Conservation (phyloP, 2,329 filamentous ascomycete genomes). For the Apiospora rasikravindrae region DNA sequence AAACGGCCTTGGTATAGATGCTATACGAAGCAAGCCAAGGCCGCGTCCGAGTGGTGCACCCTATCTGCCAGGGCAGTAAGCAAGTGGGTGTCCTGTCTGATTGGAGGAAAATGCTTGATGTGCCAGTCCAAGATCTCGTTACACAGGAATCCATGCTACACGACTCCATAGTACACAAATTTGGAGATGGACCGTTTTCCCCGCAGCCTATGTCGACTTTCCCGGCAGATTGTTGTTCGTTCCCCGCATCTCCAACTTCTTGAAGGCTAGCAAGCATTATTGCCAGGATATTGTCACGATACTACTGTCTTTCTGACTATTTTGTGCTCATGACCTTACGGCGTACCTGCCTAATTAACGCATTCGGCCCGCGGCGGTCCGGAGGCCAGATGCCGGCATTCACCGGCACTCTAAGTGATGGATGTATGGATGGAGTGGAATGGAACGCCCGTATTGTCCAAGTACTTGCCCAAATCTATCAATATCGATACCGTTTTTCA, state of each 20-base stretch:
- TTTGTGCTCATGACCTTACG: background rate
- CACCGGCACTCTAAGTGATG: background rate
- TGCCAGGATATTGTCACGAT: background rate
- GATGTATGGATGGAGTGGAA: background rate
- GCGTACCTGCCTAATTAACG: background rate
- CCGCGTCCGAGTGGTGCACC: background rate
- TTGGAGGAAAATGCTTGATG: background rate
- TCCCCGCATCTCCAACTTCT: constrained; percentile 5
- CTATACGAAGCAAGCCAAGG: constrained; percentile 3
- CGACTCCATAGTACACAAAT: background rate
- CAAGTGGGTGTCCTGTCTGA: background rate
- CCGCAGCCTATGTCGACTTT: background rate
- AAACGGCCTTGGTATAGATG: background rate
- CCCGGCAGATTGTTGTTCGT: background rate
- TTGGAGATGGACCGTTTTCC: background rate
- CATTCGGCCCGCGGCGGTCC: background rate
- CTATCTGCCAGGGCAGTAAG: background rate
- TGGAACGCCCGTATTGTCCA: background rate
- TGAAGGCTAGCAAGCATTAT: background rate
- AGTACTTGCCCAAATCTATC: background rate
- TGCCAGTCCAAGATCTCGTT: background rate
- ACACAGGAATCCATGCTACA: background rate
- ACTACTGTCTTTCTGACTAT: background rate
- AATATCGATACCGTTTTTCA: background rate
- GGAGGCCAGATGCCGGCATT: background rate